phyloP scores from a whole-genome alignment of 306 rosid genomes.

The Calophaca sinica region DNA sequence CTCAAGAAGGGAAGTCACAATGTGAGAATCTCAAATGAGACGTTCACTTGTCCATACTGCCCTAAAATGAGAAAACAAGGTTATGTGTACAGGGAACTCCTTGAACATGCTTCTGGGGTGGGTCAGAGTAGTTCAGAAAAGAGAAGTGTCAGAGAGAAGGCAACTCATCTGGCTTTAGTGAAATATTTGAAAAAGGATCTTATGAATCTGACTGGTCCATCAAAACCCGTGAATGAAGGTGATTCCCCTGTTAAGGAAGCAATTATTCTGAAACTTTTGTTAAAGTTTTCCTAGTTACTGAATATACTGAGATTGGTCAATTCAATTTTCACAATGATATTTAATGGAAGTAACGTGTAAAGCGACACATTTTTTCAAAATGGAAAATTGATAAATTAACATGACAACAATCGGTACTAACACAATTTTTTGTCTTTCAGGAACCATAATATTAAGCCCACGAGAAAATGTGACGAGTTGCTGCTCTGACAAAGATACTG shows the following conservation, averaged over 20 bases:
- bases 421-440: constrained; percentile 50
- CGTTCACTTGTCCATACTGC: constrained; percentile 84
- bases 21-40: constrained; percentile 63
- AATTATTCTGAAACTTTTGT: constrained; percentile 1
- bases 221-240: constrained; percentile 54
- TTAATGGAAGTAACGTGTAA: not conserved
- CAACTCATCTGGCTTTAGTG: constrained; percentile 78
- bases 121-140: constrained; percentile 83
- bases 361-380: constrained; percentile 23
- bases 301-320: not conserved
- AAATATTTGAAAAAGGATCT: constrained; percentile 75
- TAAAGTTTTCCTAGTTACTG: constrained; percentile 24
- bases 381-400: constrained; percentile 2
- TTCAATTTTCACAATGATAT: constrained; percentile 11
- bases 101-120: constrained; percentile 93
- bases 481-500: constrained; percentile 59
- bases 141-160: constrained; percentile 77
- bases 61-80: constrained; percentile 64
- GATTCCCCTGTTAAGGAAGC: constrained; percentile 48
- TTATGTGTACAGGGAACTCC: constrained; percentile 67
- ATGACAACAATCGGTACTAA: not conserved
- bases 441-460: constrained; percentile 35
- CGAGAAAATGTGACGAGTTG: constrained; percentile 51
- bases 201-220: constrained; percentile 54
- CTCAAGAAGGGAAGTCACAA: constrained; percentile 65